phyloP scores from a whole-genome alignment of 169 alveolate genomes.

The Perkinsus marinus region DNA sequence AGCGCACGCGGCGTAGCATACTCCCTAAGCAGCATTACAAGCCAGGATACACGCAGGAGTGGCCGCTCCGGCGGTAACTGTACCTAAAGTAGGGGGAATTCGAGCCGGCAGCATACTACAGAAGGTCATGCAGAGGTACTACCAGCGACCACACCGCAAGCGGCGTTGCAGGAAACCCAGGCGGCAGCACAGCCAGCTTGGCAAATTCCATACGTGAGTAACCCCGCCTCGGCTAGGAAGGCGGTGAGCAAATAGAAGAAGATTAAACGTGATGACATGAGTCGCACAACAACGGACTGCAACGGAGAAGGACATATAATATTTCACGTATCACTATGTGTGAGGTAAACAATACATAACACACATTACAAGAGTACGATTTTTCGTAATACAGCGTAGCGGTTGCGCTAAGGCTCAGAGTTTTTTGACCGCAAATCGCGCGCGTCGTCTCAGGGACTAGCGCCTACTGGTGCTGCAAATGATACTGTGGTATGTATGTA shows the following conservation, averaged over 20 bases:
- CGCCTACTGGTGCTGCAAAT: too few relatives aligned
- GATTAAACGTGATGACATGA: not conserved
- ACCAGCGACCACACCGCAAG: not conserved
- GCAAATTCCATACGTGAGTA: not conserved
- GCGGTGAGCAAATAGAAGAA: not conserved
- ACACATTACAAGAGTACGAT: too few relatives aligned
- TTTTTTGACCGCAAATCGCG: not conserved
- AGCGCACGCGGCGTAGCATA: not conserved
- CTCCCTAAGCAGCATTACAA: not conserved
- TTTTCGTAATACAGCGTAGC: not conserved
- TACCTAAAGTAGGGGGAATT: not conserved
- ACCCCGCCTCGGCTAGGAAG: not conserved
- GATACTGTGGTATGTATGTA: too few relatives aligned
- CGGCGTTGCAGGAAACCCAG: not conserved
- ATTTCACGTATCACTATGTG: too few relatives aligned
- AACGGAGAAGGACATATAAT: not conserved
- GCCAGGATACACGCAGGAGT: not conserved
- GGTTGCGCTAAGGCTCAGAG: not conserved
- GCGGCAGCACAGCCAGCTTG: not conserved
- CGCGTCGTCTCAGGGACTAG: not conserved
- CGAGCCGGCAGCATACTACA: not conserved
- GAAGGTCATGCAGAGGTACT: not conserved
- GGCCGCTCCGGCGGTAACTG: not conserved
- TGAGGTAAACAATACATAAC: too few relatives aligned
- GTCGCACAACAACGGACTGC: not conserved